phyloP scores from a whole-genome alignment of 2,329 filamentous ascomycete species.

The Trichoderma aggressivum region DNA sequence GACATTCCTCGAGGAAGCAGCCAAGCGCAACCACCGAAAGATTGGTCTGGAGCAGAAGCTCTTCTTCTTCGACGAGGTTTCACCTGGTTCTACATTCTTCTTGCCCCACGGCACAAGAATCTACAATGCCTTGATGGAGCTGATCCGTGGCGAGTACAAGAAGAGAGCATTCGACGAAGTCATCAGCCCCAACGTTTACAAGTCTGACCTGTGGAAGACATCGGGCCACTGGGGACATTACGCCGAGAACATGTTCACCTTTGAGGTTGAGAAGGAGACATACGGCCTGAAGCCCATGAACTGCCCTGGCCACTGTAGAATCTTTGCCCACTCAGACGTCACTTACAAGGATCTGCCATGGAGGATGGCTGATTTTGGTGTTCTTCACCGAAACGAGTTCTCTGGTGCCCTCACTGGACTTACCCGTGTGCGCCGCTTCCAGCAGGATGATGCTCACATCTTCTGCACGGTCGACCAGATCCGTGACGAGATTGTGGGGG shows the following conservation, averaged over 20 bases:
- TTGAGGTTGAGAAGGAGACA: conserved; percentile 71
- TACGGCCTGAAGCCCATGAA: conserved; percentile 93
- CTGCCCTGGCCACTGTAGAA: conserved; percentile 88
- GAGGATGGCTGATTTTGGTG: conserved; percentile 92
- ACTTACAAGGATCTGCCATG: conserved; percentile 85
- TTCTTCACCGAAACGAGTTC: conserved; percentile 91
- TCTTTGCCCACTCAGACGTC: conserved; percentile 78
- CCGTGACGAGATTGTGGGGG: conserved; percentile 58
- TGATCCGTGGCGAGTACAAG: conserved; percentile 85
- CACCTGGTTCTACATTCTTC: conserved; percentile 92
- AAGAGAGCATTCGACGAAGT: conserved; percentile 93
- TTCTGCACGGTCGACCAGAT: conserved; percentile 63
- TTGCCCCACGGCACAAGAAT: conserved; percentile 89
- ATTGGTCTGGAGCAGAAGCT: conserved; percentile 95
- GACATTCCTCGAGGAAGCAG: conserved; percentile 95
- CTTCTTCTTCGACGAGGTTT: conserved; percentile 93
- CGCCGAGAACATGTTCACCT: conserved; percentile 83
- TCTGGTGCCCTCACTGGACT: conserved; percentile 88
- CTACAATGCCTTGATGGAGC: conserved; percentile 81
- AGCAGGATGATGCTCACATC: conserved; percentile 95
- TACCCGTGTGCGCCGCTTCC: conserved; percentile 88
- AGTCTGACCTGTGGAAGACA: conserved; percentile 86
- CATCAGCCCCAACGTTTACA: conserved; percentile 92
- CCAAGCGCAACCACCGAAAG: conserved; percentile 91
- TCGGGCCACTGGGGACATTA: conserved; percentile 87